Percentiles rank a stretch among this genome's conserved stretches.
Evolutionary conservation across 2,329 filamentous ascomycete genomes (phyloP).

Genomic region (Apiospora saccharicola): DNA sequence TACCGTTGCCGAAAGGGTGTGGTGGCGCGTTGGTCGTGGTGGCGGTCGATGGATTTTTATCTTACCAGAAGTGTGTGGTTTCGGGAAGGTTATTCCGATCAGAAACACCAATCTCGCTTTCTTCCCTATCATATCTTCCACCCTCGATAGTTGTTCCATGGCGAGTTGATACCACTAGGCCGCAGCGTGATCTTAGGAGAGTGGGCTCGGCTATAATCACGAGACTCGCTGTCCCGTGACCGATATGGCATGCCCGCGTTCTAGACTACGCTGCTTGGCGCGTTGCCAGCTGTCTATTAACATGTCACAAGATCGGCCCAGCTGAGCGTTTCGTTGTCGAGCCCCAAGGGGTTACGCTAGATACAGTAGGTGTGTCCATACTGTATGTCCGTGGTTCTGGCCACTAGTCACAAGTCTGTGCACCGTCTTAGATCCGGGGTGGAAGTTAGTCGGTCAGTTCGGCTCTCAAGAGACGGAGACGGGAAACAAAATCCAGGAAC

Average conservation of each 20-base stretch:
- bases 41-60: neutral
- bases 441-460: neutral
- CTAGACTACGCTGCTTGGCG: neutral
- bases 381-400: neutral
- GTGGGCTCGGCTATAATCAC: neutral
- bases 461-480: no score
- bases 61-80: neutral
- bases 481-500: neutral
- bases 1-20: neutral
- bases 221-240: constrained; percentile 1
- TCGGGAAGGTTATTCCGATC: constrained; percentile 15
- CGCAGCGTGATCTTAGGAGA: neutral
- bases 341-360: no score
- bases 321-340: no score
- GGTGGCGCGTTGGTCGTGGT: no score
- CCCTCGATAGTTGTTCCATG: no score
- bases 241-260: neutral
- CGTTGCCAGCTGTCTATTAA: neutral
- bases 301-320: neutral
- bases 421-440: neutral
- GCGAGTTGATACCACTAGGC: neutral
- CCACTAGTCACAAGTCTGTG: neutral
- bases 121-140: no score
- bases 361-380: no score
- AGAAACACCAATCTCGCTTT: no score